A percentile compares a stretch with the other conserved stretches of the same genome.
phyloP scores from a whole-genome alignment of 352 stramenopile genomes.

The Albugo candida region DNA sequence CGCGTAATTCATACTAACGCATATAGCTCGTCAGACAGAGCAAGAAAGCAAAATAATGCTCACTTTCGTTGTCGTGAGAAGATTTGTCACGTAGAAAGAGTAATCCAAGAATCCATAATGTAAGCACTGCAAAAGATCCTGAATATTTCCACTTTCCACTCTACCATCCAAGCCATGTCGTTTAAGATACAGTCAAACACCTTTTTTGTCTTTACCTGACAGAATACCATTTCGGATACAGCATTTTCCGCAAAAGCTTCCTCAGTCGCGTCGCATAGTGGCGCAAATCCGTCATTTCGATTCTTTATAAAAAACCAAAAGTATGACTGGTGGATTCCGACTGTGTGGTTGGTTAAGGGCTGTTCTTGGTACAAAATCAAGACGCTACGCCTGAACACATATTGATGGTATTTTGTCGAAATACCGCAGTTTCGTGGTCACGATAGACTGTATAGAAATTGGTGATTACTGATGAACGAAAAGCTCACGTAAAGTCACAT shows the following conservation, averaged over 20 bases:
- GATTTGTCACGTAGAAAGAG: conserved; percentile 37
- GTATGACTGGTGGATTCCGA: no score
- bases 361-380: no score
- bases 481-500: no score
- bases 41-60: neutral
- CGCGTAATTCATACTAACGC: conserved; percentile 41
- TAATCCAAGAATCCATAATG: conserved; percentile 57
- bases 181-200: neutral
- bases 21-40: neutral
- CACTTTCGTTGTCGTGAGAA: conserved; percentile 18
- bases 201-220: conserved; percentile 8
- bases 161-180: conserved; percentile 4
- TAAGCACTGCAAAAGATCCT: conserved; percentile 40
- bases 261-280: conserved; percentile 37
- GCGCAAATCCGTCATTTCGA: conserved; percentile 18
- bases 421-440: no score
- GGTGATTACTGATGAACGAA: no score
- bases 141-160: conserved; percentile 16
- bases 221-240: conserved; percentile 24
- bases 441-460: no score
- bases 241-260: conserved; percentile 25
- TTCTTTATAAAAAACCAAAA: no score
- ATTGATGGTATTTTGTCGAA: no score
- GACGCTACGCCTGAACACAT: no score
- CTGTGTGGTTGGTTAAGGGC: no score